Base-by-base conservation (phyloP, 2,329 filamentous ascomycete genomes). In the Raffaelea ambrosiae region DNA sequence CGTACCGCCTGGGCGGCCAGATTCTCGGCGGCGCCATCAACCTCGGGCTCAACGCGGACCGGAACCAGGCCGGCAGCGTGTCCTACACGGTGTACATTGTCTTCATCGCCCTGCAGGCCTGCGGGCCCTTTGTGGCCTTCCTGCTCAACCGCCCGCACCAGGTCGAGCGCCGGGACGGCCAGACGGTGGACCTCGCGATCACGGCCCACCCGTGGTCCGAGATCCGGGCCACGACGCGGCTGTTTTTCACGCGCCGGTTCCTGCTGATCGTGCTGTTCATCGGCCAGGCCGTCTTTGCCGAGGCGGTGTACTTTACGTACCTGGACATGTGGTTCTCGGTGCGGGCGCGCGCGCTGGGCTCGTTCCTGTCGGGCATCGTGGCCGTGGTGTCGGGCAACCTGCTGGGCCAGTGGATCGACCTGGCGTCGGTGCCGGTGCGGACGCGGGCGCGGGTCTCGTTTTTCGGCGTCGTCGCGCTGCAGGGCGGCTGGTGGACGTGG, bases 401-500 rank as follows among this genome's bases (percentile, higher is more conserved):
- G 0, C 68, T 87, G 0, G 85, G 84, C 1, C 52, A 56, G 11
- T 86, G 75, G 61, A 70, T 87, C 3, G 83, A 86, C 53, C 71
- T 68, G n/a, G 73, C 68, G 2, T 64, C 65, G 0, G 60, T 84
- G 4, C 61, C 77, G 0, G 64, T 85, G 4, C 76, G 73, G 51
- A 59, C 64, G 0, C 71, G 82, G 5, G 70, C 75, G 2, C 68
- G 83, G 3, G 67, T 61, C 3, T 68, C 77, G 0, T 86, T 85
- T 55, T 68, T 64, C 51, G 48, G 66, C 3, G 72, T 83, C 40
- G 67, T 74, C n/a, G 64, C 71, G 0, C 59, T 84, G 0, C 82
- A 86, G 56, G 83, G 83, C 0, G 81, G 68, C 0, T 86, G 81
- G 76, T 88, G 84, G 84, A 69, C 79, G 3, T 88, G 84, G 84